Evolutionary conservation across 1,139 yeast genomes (phyloP).

Genomic region (Suhomyces taliae): DNA sequence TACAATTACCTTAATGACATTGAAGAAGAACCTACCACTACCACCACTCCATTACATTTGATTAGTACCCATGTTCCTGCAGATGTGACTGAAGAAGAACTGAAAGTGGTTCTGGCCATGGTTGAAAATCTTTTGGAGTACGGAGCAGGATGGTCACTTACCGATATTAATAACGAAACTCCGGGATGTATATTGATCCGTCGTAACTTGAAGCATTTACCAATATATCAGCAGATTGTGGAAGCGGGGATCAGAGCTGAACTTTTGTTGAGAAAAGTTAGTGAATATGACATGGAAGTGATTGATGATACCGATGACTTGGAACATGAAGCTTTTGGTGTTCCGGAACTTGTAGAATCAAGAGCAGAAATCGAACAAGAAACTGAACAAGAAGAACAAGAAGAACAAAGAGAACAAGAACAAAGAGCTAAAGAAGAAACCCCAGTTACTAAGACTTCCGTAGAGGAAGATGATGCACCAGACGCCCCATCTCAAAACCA

Average conservation of each 20-base stretch:
- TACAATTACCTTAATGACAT: slow-evolving; percentile 49
- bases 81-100: slow-evolving; percentile 45
- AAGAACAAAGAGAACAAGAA: not conserved
- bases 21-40: slow-evolving; percentile 41
- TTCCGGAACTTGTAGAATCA: slow-evolving; percentile 10
- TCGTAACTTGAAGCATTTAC: slow-evolving; percentile 44
- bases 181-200: slow-evolving; percentile 71
- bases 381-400: slow-evolving; percentile 2
- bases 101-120: slow-evolving; percentile 49
- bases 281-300: slow-evolving; percentile 53
- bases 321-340: slow-evolving; percentile 20
- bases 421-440: not conserved
- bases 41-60: slow-evolving; percentile 77
- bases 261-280: slow-evolving; percentile 68
- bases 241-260: slow-evolving; percentile 94
- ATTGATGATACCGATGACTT: slow-evolving; percentile 32
- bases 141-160: slow-evolving; percentile 90
- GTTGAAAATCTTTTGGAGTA: slow-evolving; percentile 68
- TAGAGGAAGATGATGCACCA: slow-evolving; percentile 11
- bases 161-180: slow-evolving; percentile 66
- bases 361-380: slow-evolving; percentile 12
- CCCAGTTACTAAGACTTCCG: not conserved
- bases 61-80: slow-evolving; percentile 54
- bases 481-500: slow-evolving; percentile 67
- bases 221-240: slow-evolving; percentile 57